A percentile compares a stretch with the other conserved stretches of the same genome.
Conservation (phyloP, 495 filamentous ascomycete species). For the Geoglossum glabrum region DNA sequence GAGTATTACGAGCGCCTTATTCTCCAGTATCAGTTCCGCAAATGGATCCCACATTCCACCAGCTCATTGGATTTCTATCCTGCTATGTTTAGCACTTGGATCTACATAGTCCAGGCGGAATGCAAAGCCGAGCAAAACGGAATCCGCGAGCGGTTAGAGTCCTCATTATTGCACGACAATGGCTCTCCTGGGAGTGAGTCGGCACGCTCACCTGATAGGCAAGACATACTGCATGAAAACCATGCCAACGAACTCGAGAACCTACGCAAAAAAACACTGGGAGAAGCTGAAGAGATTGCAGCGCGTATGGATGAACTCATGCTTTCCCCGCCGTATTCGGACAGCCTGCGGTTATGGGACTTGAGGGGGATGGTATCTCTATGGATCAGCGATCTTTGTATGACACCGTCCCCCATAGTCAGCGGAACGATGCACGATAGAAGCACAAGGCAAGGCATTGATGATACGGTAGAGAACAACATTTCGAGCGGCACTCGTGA, state of each 20-base stretch:
- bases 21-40: conserved; percentile 41
- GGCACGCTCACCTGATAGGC: background rate
- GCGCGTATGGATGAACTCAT: conserved; percentile 43
- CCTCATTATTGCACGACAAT: background rate
- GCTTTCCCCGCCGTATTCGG: conserved; percentile 40
- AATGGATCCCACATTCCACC: conserved; percentile 21
- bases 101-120: conserved; percentile 35
- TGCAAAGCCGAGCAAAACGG: conserved; percentile 15
- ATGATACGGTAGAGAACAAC: background rate
- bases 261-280: background rate
- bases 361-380: conserved; percentile 46
- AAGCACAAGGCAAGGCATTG: background rate
- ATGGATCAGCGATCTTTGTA: conserved; percentile 42
- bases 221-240: background rate
- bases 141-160: conserved; percentile 4
- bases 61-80: conserved; percentile 41
- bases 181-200: background rate
- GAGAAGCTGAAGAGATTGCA: conserved; percentile 31
- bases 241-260: background rate
- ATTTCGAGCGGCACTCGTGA: background rate
- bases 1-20: conserved; percentile 47
- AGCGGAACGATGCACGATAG: background rate
- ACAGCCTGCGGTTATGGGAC: conserved; percentile 33
- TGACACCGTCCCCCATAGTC: background rate
- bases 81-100: conserved; percentile 46